These are phyloP conservation scores for Thamnidium elegans DNA, from an alignment of 192 early-diverging fungal genomes.

Conservation along the genomic window DNA sequence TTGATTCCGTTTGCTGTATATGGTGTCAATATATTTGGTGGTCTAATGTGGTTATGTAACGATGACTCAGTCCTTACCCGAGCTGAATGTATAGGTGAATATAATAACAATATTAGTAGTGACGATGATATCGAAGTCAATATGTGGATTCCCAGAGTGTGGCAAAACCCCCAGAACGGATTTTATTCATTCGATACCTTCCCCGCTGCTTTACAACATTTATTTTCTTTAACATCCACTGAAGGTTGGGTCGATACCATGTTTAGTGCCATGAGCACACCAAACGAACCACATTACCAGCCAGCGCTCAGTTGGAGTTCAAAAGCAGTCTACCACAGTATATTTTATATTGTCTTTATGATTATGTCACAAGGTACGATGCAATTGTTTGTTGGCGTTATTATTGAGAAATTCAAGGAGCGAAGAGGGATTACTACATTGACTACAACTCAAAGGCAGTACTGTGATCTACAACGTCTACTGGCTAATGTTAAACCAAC, in stretches of 20 bases:
- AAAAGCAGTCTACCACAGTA: slow-evolving; percentile 18
- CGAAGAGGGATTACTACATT: slow-evolving; percentile 51
- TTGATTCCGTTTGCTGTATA: slow-evolving; percentile 54
- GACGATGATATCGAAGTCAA: slow-evolving; percentile 15
- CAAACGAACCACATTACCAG: slow-evolving; percentile 24
- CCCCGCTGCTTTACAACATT: slow-evolving; percentile 39
- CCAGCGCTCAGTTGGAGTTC: slow-evolving; percentile 28
- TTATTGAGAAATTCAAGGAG: slow-evolving; percentile 55
- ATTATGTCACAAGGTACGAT: slow-evolving; percentile 34
- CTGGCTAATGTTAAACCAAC: slow-evolving; percentile 48
- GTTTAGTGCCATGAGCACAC: slow-evolving; percentile 38
- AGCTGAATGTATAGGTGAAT: slow-evolving; percentile 43
- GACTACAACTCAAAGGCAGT: slow-evolving; percentile 50
- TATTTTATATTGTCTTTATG: slow-evolving; percentile 34
- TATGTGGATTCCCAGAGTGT: slow-evolving; percentile 44
- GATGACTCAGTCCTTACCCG: slow-evolving; percentile 14
- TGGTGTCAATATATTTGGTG: slow-evolving; percentile 51
- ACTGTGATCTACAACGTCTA: slow-evolving; percentile 50
- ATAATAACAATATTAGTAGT: background rate
- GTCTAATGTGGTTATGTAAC: slow-evolving; percentile 48
- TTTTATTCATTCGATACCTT: slow-evolving; percentile 55
- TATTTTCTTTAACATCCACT: slow-evolving; percentile 52
- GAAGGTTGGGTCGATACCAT: slow-evolving; percentile 51
- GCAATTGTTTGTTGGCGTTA: slow-evolving; percentile 42
- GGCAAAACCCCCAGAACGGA: slow-evolving; percentile 47